Conservation (phyloP, 345 rosid genomes). For the Populus euphratica region DNA sequence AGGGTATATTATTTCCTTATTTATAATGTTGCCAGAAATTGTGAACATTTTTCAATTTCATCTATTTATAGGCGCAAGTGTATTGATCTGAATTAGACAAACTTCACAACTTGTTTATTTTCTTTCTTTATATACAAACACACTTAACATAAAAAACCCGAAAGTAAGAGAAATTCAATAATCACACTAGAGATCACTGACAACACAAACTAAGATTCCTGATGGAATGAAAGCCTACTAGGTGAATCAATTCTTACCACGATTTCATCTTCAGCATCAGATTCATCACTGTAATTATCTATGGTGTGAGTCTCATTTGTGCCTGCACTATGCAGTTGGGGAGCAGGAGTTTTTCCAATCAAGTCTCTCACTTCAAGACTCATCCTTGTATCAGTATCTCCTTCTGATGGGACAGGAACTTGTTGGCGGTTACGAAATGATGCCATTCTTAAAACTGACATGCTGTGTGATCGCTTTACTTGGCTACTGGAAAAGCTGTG, state of each 20-base stretch:
- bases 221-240: conserved; percentile 57
- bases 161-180: background rate
- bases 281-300: conserved; percentile 59
- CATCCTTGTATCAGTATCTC: conserved; percentile 33
- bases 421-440: conserved; percentile 27
- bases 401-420: conserved; percentile 53
- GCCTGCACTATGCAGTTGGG: conserved; percentile 12
- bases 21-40: background rate
- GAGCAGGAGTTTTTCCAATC: conserved; percentile 6
- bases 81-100: background rate
- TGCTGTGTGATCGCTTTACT: conserved; percentile 40
- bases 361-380: conserved; percentile 28
- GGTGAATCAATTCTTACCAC: conserved; percentile 77
- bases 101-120: background rate
- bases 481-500: conserved; percentile 35
- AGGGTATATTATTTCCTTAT: background rate
- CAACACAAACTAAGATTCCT: conserved; percentile 26
- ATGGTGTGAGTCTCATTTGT: conserved; percentile 1
- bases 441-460: conserved; percentile 36
- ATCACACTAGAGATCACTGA: background rate
- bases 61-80: background rate
- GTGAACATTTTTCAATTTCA: background rate
- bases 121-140: background rate
- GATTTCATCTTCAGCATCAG: conserved; percentile 51
- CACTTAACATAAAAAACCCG: background rate